Base-by-base conservation (phyloP, 495 filamentous ascomycete species). In the Platismatia glauca region DNA sequence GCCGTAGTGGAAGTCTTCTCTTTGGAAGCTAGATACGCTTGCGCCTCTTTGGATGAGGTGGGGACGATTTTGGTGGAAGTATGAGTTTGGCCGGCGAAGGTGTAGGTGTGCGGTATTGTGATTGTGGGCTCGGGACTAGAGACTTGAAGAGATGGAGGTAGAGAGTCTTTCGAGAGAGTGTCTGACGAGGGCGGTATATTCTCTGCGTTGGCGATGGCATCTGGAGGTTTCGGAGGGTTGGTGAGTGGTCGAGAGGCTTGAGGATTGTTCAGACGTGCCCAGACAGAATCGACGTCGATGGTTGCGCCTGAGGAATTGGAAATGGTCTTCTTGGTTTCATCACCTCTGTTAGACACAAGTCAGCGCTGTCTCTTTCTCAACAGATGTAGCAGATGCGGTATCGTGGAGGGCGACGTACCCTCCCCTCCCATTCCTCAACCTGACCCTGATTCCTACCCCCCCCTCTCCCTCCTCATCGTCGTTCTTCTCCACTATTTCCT, bases 211-310 rank as follows among this genome's bases (percentile, higher is more conserved):
- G 71, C 68, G 44, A 71, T 70, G 61, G 48, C 66, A 24, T 65
- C 59, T 29, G 62, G n/a, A 56, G 60, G 55, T 16, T 59, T 57
- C 55, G 53, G 46, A 16, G 55, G 29, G 27, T 58, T 50, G 2
- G 62, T 37, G n/a, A 43, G 50, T 5, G 57, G 67, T 43, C 70
- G 64, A 4, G 63, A 63, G 27, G 64, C 64, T n/a, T 70, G 68
- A 15, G 75, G 69, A 11, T 81, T 75, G 29, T 82, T 86, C 89
- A 98, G 89, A 67, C 84, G 80, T 35, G 80, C 82, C 94, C 94
- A 98, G 20, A 97, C 68, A 15, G 84, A 84, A 64, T 97, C 87
- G n/a, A 98, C 89, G 70, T 98, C 89, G 55, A 94, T 76, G 15
- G 92, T 96, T 12, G 87, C 86, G 4, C 84, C 87, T 7, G 85